Evolutionary conservation across 108 stramenopile species (phyloP).

Genomic region (Conticribra guillardii): DNA sequence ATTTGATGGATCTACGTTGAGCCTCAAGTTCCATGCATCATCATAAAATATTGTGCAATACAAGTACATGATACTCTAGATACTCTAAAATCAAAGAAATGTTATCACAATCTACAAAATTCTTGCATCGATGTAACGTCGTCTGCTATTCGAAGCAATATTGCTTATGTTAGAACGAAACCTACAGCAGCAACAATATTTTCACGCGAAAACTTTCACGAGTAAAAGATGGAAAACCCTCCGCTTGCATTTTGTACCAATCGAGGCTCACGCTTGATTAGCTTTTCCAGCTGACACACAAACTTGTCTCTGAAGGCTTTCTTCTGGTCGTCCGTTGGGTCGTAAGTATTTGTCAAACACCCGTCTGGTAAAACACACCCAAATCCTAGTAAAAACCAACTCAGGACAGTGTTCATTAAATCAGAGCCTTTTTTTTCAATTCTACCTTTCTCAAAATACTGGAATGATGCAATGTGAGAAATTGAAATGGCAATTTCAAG

Average conservation of each 20-base stretch:
- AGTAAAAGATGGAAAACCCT: not conserved
- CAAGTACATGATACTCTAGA: too few relatives aligned
- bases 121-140: too few relatives aligned
- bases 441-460: not conserved
- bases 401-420: not conserved
- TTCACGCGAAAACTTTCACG: too few relatives aligned
- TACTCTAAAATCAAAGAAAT: too few relatives aligned
- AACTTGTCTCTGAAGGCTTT: conserved; percentile 9
- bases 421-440: not conserved
- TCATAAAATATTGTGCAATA: too few relatives aligned
- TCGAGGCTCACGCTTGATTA: conserved; percentile 17
- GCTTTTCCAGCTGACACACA: not conserved
- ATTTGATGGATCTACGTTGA: conserved; percentile 36
- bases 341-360: not conserved
- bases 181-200: too few relatives aligned
- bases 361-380: not conserved
- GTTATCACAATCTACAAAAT: too few relatives aligned
- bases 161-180: too few relatives aligned
- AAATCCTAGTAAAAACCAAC: conserved; percentile 15
- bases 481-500: not conserved
- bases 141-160: too few relatives aligned
- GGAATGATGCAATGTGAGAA: not conserved
- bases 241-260: conserved; percentile 1
- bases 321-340: not conserved
- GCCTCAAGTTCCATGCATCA: conserved; percentile 29